Conservation (phyloP, 2,329 filamentous ascomycete genomes). For the Venturia carpophila region DNA sequence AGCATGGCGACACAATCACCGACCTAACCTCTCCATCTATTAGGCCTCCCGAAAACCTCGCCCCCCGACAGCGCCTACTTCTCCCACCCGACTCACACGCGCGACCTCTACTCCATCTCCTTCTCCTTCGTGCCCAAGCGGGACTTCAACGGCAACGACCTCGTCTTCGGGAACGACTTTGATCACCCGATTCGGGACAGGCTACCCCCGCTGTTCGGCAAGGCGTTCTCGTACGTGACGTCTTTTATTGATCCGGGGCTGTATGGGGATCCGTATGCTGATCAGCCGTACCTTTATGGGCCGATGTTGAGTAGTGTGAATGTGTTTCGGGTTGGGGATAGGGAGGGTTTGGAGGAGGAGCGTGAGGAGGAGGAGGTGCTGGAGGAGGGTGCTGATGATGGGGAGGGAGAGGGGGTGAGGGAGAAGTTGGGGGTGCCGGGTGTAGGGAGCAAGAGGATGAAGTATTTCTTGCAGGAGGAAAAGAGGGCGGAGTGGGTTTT, state of each 20-base stretch:
- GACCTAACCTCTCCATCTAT: slow-evolving; percentile 11
- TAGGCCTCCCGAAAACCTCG: slow-evolving; percentile 64
- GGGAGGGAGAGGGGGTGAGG: slow-evolving; percentile 33
- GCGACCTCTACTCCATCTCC: slow-evolving; percentile 78
- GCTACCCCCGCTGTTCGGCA: slow-evolving; percentile 77
- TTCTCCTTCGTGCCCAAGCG: slow-evolving; percentile 69
- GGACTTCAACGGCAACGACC: slow-evolving; percentile 57
- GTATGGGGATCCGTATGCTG: slow-evolving; percentile 82
- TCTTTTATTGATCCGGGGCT: slow-evolving; percentile 89
- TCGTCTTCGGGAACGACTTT: slow-evolving; percentile 95
- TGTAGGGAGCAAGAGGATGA: slow-evolving; percentile 44
- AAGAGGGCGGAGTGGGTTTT: slow-evolving; percentile 53
- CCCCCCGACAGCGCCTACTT: slow-evolving; percentile 43
- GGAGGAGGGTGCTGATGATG: slow-evolving; percentile 24
- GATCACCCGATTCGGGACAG: slow-evolving; percentile 81
- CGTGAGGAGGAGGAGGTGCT: slow-evolving; percentile 25
- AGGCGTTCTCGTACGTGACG: slow-evolving; percentile 76
- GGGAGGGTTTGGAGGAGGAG: slow-evolving; percentile 20
- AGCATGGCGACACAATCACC: neutral
- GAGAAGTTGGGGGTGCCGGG: slow-evolving; percentile 35
- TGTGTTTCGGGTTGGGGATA: slow-evolving; percentile 57
- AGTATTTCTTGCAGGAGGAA: slow-evolving; percentile 51
- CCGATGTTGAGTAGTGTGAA: slow-evolving; percentile 76
- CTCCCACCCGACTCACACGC: slow-evolving; percentile 27
- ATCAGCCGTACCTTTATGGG: slow-evolving; percentile 79